phyloP scores from a whole-genome alignment of 352 stramenopile species.

The Phytophthora podocarpi region DNA sequence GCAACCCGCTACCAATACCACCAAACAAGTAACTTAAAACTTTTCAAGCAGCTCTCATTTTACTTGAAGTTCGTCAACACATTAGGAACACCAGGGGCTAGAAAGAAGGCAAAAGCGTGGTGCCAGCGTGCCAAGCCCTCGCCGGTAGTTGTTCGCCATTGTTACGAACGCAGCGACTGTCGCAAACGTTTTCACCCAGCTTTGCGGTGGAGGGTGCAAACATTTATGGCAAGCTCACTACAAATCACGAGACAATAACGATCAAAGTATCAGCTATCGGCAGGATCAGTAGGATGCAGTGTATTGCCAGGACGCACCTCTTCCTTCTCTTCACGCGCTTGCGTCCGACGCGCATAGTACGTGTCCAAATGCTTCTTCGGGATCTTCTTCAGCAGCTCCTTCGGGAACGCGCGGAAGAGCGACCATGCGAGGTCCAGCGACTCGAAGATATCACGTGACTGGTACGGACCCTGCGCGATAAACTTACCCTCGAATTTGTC shows the following conservation, averaged over 20 bases:
- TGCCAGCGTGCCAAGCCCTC: conserved; percentile 7
- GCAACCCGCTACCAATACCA: conserved; percentile 16
- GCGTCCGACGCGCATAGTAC: conserved; percentile 95
- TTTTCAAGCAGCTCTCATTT: conserved; percentile 32
- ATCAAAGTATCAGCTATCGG: conserved; percentile 7
- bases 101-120: conserved; percentile 21
- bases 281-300: neutral
- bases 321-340: conserved; percentile 89
- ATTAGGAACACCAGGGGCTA: conserved; percentile 23
- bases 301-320: conserved; percentile 44
- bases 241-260: conserved; percentile 2
- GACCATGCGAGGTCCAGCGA: conserved; percentile 98
- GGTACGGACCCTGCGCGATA: conserved; percentile 96
- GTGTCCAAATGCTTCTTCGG: conserved; percentile 98
- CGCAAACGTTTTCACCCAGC: conserved; percentile 7
- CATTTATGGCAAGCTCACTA: conserved; percentile 19
- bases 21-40: conserved; percentile 34
- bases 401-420: conserved; percentile 98
- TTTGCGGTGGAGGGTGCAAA: neutral
- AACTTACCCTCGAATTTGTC: conserved; percentile 99
- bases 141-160: conserved; percentile 17
- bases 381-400: conserved; percentile 99
- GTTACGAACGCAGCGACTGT: conserved; percentile 4
- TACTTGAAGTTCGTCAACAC: conserved; percentile 28
- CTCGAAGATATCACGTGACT: conserved; percentile 98